Conservation (phyloP, 2,329 filamentous ascomycete genomes). For the Septoria petroselini region DNA sequence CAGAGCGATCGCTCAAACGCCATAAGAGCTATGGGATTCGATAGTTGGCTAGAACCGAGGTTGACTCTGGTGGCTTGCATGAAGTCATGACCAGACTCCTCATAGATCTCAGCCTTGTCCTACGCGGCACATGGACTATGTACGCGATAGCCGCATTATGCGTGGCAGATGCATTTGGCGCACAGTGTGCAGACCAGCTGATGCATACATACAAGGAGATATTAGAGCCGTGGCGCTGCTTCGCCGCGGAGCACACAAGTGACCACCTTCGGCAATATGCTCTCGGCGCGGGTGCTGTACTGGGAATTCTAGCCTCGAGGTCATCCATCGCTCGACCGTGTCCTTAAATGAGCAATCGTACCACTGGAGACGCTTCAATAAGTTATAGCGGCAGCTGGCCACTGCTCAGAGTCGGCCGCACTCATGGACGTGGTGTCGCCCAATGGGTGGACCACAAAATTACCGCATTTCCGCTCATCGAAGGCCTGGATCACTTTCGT, state of each 20-base stretch:
- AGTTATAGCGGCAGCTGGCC: no score
- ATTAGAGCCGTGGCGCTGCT: no score
- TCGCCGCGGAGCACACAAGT: no score
- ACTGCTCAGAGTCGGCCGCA: no score
- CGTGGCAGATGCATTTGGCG: not conserved
- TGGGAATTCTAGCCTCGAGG: no score
- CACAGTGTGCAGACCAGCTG: not conserved
- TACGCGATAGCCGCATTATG: not conserved
- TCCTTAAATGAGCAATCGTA: no score
- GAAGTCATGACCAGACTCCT: not conserved
- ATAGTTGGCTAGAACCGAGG: not conserved
- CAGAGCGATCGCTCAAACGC: not conserved
- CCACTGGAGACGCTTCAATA: no score
- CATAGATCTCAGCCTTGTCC: not conserved
- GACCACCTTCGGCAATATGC: no score
- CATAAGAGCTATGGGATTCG: no score
- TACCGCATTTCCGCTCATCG: slow-evolving; percentile 15
- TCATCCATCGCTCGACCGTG: no score
- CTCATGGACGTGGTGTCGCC: not conserved
- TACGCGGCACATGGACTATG: not conserved
- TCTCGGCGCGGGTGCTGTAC: no score
- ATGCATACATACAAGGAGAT: not conserved
- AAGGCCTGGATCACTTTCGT: slow-evolving; percentile 21
- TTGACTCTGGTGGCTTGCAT: not conserved
- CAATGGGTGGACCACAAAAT: not conserved